Evolutionary conservation across 2,329 filamentous ascomycete genomes (phyloP), one percentile per base, ranked within the genome.

Genomic region (Colletotrichum sp.): DNA sequence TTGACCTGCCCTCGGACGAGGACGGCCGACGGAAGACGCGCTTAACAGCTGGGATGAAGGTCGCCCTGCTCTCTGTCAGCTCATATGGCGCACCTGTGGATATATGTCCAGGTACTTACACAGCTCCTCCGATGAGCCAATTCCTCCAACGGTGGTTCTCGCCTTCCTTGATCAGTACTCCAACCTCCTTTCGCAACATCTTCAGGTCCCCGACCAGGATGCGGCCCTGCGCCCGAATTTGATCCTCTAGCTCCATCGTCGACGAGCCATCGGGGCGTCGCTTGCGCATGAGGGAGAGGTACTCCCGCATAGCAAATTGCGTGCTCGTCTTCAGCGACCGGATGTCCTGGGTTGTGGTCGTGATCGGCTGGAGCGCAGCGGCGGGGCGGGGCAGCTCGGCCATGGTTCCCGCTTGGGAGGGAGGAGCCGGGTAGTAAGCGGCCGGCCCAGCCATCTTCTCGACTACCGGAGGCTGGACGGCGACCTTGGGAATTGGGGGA

Each of bases 41-140:
- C 57, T 89, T 88, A 27, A 92, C 87, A 4, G 86, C 82, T 1
- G 90, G 90, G 73, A 92, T 87, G 69, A 91, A 87, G 9, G 86
- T 83, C 2, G 88, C 89, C 32, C 89, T 91, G 66, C 6, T 36
- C 29, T 25, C 19, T 5, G 7, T 55, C 15, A 72, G n/a, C 59
- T 49, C 12, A 49, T n/a, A 22, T 2, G 8, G 55, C 19, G 27
- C 11, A 29, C n/a, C 16, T 5, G 1, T 25, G 4, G 5, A 34
- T 8, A 25, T 34, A 2, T 9, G 5, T 6, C 16, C 13, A 3
- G 9, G 25, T 61, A 84, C 89, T 86, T 79, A 91, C 89, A 90
- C 81, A 19, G 88, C 79, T 1, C 88, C 89, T 5, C 90, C 89
- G 2, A 91, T 80, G 16, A 91, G 78, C 87, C 89, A 90, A 77